These are phyloP conservation scores for Solanum habrochaites DNA, from an alignment of 257 asterid genomes.

Conservation along the genomic window DNA sequence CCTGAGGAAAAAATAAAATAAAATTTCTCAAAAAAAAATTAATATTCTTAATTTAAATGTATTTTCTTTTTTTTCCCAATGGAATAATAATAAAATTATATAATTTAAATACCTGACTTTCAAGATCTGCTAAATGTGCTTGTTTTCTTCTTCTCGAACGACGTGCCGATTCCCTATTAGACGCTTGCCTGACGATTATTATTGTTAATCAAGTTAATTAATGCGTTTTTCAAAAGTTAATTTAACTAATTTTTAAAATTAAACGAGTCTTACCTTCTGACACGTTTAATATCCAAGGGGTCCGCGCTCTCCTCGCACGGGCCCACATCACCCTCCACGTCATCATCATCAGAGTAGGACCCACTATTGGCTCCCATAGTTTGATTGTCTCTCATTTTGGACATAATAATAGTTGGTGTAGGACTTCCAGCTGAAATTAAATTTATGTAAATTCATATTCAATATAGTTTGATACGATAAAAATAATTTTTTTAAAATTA, in stretches of 20 bases:
- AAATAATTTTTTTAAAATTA: background rate
- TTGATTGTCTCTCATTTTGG: conserved; percentile 28
- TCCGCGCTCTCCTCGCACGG: conserved; percentile 56
- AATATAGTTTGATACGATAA: background rate
- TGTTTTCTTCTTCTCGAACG: conserved; percentile 84
- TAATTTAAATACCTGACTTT: conserved; percentile 44
- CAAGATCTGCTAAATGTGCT: conserved; percentile 66
- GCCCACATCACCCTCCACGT: conserved; percentile 51
- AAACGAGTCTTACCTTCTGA: conserved; percentile 22
- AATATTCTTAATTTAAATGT: background rate
- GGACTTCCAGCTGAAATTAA: conserved; percentile 53
- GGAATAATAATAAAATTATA: background rate
- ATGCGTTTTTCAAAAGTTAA: too few species aligned
- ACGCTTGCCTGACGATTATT: conserved; percentile 49
- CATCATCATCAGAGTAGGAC: conserved; percentile 77
- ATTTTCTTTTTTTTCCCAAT: background rate
- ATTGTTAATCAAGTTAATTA: too few species aligned
- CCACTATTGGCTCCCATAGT: conserved; percentile 50
- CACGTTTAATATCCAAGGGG: conserved; percentile 35
- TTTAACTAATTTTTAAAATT: too few species aligned
- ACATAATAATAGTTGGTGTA: conserved; percentile 32
- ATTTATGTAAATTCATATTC: background rate
- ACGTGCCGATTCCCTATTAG: conserved; percentile 79
- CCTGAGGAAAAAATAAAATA: conserved; percentile 15
- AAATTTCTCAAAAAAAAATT: background rate